These are phyloP conservation scores for Fusarium nelsonii DNA, from an alignment of 2,329 filamentous ascomycete species.

Conservation along the genomic window DNA sequence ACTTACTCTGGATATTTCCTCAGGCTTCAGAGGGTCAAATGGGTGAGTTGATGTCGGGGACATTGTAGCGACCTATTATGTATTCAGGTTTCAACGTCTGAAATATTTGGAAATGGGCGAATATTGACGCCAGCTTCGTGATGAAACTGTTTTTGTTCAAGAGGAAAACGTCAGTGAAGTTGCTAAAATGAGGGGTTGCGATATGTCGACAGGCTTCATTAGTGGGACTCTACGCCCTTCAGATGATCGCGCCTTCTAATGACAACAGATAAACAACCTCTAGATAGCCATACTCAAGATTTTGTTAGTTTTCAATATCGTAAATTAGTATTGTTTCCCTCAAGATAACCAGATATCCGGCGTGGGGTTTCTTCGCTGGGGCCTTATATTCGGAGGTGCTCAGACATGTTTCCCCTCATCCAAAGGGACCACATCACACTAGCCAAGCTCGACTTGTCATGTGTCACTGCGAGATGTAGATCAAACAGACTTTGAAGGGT, in stretches of 20 bases:
- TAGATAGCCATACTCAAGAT: not conserved
- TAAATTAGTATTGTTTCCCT: too few relatives aligned
- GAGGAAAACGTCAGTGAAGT: not conserved
- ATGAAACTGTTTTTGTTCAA: rapidly evolving
- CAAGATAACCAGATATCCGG: not conserved
- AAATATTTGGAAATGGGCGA: too few relatives aligned
- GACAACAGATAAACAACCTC: not conserved
- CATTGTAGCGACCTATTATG: not conserved
- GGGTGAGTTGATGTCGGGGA: conserved; percentile 30
- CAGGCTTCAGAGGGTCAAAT: conserved; percentile 46
- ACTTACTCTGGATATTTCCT: conserved; percentile 45
- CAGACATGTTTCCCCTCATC: not conserved
- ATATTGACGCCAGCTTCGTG: too few relatives aligned
- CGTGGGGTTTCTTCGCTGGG: not conserved
- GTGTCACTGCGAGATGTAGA: conserved; percentile 8
- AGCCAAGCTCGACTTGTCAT: conserved; percentile 6
- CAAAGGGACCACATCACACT: not conserved
- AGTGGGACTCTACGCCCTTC: not conserved
- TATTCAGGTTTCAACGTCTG: too few relatives aligned
- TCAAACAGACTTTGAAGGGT: not conserved
- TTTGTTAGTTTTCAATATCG: too few relatives aligned
- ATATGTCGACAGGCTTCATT: not conserved
- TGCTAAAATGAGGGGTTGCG: not conserved
- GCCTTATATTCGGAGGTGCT: not conserved
- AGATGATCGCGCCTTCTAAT: not conserved